These are phyloP conservation scores for Ceratocystis destructans DNA, from an alignment of 2,329 filamentous ascomycete species.

Conservation along the genomic window DNA sequence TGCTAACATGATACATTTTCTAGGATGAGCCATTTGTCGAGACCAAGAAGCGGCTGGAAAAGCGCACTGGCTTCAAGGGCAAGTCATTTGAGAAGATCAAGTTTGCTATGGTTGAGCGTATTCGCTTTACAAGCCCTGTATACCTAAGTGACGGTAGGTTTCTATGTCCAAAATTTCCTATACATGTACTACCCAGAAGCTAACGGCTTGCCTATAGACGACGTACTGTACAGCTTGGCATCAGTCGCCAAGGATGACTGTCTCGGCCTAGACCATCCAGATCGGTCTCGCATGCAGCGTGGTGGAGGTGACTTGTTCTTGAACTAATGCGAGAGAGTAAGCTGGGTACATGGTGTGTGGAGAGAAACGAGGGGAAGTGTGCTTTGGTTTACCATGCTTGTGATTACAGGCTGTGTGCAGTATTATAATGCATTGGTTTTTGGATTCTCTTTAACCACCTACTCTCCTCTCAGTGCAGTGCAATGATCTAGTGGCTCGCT, in stretches of 20 bases:
- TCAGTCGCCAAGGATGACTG: slow-evolving; percentile 41
- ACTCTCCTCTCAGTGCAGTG: too few species aligned
- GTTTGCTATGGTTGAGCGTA: slow-evolving; percentile 67
- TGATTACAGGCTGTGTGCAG: background rate
- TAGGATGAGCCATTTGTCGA: slow-evolving; percentile 77
- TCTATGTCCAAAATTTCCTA: slow-evolving; percentile 20
- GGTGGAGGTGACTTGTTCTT: slow-evolving; percentile 51
- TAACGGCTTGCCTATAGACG: slow-evolving; percentile 31
- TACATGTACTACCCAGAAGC: background rate
- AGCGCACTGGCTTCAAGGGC: slow-evolving; percentile 85
- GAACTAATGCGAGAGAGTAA: slow-evolving; percentile 22
- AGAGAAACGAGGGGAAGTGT: background rate
- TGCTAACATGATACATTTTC: slow-evolving; percentile 14
- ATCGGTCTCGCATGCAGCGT: slow-evolving; percentile 43
- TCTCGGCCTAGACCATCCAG: slow-evolving; percentile 52
- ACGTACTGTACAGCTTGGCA: slow-evolving; percentile 42
- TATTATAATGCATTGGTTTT: background rate
- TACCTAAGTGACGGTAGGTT: slow-evolving; percentile 77
- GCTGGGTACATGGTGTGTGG: background rate
- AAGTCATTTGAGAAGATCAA: slow-evolving; percentile 99
- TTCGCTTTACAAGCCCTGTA: slow-evolving; percentile 59
- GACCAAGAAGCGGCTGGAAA: slow-evolving; percentile 87
- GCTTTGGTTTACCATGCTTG: background rate
- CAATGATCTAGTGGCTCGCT: background rate
- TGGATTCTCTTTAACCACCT: background rate